Evolutionary conservation across 306 rosid genomes (phyloP).

Genomic region (Hippophae tibetana): DNA sequence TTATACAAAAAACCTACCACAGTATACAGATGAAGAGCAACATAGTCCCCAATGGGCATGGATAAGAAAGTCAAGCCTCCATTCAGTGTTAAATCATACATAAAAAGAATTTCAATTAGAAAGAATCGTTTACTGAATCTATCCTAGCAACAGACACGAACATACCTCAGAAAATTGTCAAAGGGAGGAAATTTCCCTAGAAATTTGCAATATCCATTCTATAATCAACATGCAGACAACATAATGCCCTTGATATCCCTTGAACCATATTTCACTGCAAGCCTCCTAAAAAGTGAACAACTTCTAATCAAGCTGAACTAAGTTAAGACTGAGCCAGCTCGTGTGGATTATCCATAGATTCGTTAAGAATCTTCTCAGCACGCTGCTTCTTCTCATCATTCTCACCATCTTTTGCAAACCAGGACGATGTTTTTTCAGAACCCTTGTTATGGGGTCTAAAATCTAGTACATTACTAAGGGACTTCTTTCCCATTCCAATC

Average conservation of each 20-base stretch:
- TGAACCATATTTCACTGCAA: slow-evolving; percentile 49
- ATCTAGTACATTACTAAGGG: slow-evolving; percentile 35
- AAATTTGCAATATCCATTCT: slow-evolving; percentile 46
- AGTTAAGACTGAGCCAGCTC: slow-evolving; percentile 67
- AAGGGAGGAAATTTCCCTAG: slow-evolving; percentile 36
- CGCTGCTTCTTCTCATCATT: slow-evolving; percentile 66
- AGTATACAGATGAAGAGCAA: not conserved
- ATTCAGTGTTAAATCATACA: slow-evolving; percentile 15
- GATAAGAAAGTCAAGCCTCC: not conserved
- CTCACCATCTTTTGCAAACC: slow-evolving; percentile 47
- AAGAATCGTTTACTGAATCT: slow-evolving; percentile 44
- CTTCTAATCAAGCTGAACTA: slow-evolving; percentile 43
- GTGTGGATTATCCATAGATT: slow-evolving; percentile 59
- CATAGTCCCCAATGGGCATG: not conserved
- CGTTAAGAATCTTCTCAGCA: slow-evolving; percentile 72
- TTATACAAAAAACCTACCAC: too few relatives aligned
- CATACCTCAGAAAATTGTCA: slow-evolving; percentile 65
- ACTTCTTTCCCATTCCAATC: slow-evolving; percentile 51
- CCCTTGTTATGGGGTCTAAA: slow-evolving; percentile 33
- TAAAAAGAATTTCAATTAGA: slow-evolving; percentile 27
- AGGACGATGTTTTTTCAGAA: slow-evolving; percentile 31
- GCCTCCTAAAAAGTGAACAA: slow-evolving; percentile 62
- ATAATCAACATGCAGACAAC: slow-evolving; percentile 42
- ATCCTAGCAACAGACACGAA: slow-evolving; percentile 37
- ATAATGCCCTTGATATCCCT: slow-evolving; percentile 33